phyloP scores from a whole-genome alignment of 805 yeast genomes.

The Nakazawaea anatomiae region DNA sequence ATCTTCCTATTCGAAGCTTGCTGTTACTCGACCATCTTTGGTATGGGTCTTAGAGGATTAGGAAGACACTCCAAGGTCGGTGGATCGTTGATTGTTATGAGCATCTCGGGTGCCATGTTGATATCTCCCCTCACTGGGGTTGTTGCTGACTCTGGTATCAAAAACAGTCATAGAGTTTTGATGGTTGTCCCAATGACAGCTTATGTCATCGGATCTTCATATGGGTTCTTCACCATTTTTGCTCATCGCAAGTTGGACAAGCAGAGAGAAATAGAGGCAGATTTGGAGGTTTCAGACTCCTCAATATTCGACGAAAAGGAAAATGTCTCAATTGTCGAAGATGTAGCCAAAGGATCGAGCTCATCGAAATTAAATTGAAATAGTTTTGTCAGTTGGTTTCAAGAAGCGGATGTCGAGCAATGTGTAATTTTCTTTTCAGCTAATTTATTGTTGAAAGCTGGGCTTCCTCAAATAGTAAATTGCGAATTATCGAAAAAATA shows the following conservation, averaged over 20 bases:
- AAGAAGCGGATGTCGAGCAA: too few relatives aligned
- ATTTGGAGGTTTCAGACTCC: not conserved
- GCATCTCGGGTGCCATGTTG: slow-evolving; percentile 19
- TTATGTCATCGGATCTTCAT: slow-evolving; percentile 17
- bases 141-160: slow-evolving; percentile 19
- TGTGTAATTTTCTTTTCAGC: not conserved
- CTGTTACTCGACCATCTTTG: slow-evolving; percentile 13
- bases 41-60: slow-evolving; percentile 12
- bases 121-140: slow-evolving; percentile 21
- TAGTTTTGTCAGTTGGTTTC: too few relatives aligned
- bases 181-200: slow-evolving; percentile 21
- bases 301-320: slow-evolving; percentile 8
- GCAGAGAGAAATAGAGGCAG: not conserved
- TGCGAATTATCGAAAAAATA: too few relatives aligned
- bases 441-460: not conserved
- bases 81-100: slow-evolving; percentile 15
- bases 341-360: not conserved
- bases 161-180: slow-evolving; percentile 13
- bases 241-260: slow-evolving; percentile 8
- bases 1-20: slow-evolving; percentile 10
- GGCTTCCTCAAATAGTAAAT: too few relatives aligned
- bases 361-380: not conserved
- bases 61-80: slow-evolving; percentile 12
- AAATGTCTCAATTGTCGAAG: slow-evolving; percentile 5
- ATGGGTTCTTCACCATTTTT: slow-evolving; percentile 16